Conservation (phyloP, 305 asterid genomes). For the Ilex paraguariensis region DNA sequence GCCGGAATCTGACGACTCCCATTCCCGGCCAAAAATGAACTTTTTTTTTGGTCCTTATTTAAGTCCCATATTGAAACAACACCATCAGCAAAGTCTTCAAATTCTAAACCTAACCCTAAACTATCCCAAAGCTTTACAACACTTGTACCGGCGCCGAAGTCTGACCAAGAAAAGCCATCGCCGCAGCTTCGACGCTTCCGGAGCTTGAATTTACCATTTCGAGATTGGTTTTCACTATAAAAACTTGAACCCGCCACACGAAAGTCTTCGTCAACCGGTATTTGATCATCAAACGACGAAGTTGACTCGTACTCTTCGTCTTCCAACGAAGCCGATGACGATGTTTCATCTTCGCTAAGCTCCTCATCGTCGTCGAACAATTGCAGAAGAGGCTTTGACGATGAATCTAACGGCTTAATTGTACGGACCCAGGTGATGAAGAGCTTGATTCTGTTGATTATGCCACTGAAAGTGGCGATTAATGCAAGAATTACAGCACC, state of each 20-base stretch:
- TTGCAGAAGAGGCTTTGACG: conserved; percentile 32
- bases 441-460: conserved; percentile 47
- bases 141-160: conserved; percentile 42
- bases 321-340: conserved; percentile 21
- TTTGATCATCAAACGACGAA: conserved; percentile 24
- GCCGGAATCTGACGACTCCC: conserved; percentile 21
- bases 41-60: conserved; percentile 12
- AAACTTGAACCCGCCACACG: conserved; percentile 34
- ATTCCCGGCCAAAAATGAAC: conserved; percentile 11
- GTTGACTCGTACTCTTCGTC: conserved; percentile 21
- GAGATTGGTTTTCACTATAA: neutral
- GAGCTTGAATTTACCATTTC: conserved; percentile 23
- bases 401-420: conserved; percentile 28
- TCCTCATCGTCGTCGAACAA: conserved; percentile 8
- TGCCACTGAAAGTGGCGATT: conserved; percentile 64
- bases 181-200: conserved; percentile 28
- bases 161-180: conserved; percentile 38
- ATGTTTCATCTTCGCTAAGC: conserved; percentile 14
- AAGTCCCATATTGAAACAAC: conserved; percentile 73
- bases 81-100: conserved; percentile 36
- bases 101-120: conserved; percentile 54
- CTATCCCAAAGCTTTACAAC: conserved; percentile 89
- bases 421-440: conserved; percentile 35
- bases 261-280: conserved; percentile 33
- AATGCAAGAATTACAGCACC: conserved; percentile 75